These are phyloP conservation scores for Choricystis sp. DNA, from an alignment of 139 green algal species.

Conservation along the genomic window DNA sequence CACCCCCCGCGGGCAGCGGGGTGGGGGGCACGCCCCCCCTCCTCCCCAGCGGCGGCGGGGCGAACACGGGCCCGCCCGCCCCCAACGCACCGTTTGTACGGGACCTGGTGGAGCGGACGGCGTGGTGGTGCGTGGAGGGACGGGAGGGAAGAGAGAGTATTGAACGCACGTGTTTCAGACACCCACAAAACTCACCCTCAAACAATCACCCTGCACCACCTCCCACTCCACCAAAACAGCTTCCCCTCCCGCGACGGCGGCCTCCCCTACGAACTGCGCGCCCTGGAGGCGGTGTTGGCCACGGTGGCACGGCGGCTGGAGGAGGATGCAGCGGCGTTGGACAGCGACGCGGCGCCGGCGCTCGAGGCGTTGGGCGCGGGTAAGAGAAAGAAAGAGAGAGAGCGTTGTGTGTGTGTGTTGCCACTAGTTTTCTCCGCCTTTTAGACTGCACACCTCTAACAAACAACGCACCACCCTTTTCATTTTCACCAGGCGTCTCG, in stretches of 20 bases:
- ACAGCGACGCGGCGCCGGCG: conserved; percentile 3
- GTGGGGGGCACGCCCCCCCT: not conserved
- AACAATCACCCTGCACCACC: no score
- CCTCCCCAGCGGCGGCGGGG: not conserved
- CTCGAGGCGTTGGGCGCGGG: conserved; percentile 6
- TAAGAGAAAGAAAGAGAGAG: no score
- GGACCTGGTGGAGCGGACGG: conserved; percentile 5
- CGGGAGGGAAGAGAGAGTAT: no score
- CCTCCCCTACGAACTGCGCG: conserved; percentile 26
- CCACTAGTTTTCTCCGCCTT: no score
- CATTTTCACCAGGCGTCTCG: no score
- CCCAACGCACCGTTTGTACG: conserved; percentile 4
- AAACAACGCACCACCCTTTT: no score
- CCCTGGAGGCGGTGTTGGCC: conserved; percentile 18
- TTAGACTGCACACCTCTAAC: no score
- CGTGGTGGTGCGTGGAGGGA: no score
- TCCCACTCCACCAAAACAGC: no score
- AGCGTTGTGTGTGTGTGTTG: no score
- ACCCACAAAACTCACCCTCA: no score
- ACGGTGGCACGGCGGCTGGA: conserved; percentile 15
- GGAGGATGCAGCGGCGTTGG: conserved; percentile 9
- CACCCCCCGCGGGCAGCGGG: conserved; percentile 4
- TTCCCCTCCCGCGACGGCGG: not conserved
- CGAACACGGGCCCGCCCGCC: not conserved
- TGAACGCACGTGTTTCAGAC: no score